Evolutionary conservation across 495 filamentous ascomycete species (phyloP).

Genomic region (Talaromyces ruber): DNA sequence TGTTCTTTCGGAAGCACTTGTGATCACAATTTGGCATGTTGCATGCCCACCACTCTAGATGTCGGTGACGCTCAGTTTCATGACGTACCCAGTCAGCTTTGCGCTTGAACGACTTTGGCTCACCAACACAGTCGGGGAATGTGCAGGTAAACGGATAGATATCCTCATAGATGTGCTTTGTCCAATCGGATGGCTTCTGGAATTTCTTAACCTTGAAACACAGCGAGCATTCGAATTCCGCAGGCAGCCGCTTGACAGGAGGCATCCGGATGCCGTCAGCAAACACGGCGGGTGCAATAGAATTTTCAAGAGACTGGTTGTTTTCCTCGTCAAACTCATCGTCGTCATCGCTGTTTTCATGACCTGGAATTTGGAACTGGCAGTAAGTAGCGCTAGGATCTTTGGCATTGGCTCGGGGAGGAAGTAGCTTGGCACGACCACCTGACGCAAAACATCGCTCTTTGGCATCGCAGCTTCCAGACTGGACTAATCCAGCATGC

Average conservation of each 20-base stretch:
- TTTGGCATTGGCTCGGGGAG: constrained; percentile 39
- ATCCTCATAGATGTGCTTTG: constrained; percentile 95
- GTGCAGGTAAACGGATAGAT: constrained; percentile 95
- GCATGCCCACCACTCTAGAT: constrained; percentile 90
- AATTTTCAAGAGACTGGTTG: constrained; percentile 54
- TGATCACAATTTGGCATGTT: constrained; percentile 73
- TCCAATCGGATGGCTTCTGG: constrained; percentile 95
- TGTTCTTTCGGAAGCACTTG: constrained; percentile 84
- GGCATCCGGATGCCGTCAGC: constrained; percentile 76
- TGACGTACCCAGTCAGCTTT: constrained; percentile 98
- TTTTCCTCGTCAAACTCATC: constrained; percentile 11
- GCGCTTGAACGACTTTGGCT: constrained; percentile 92
- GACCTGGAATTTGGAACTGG: constrained; percentile 40
- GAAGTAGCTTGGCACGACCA: constrained; percentile 44
- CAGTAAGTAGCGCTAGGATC: constrained; percentile 34
- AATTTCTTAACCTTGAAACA: constrained; percentile 89
- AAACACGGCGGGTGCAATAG: constrained; percentile 62
- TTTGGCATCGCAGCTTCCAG: constrained; percentile 48
- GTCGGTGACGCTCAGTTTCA: constrained; percentile 87
- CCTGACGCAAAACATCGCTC: constrained; percentile 57
- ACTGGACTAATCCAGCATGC: constrained; percentile 50
- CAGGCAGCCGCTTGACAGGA: constrained; percentile 68
- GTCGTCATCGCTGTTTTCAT: constrained; percentile 54
- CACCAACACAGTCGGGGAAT: constrained; percentile 64
- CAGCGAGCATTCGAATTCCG: constrained; percentile 86